Evolutionary conservation across 2,329 filamentous ascomycete genomes (phyloP).

Genomic region (Fusarium sp.): DNA sequence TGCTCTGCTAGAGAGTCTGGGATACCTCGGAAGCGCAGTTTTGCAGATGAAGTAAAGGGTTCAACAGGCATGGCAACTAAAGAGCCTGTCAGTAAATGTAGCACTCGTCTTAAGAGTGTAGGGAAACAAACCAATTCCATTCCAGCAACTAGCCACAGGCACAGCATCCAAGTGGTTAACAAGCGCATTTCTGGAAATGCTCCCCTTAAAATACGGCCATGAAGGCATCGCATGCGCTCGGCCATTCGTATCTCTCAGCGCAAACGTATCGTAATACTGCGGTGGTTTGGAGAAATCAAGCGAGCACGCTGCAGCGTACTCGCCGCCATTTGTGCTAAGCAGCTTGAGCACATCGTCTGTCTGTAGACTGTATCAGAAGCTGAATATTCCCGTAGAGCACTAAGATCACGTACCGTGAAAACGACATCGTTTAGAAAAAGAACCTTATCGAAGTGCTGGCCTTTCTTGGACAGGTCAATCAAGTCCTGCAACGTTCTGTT

Average conservation of each 20-base stretch:
- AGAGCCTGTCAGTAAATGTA: constrained; percentile 6
- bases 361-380: constrained; percentile 51
- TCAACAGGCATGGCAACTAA: constrained; percentile 65
- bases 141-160: constrained; percentile 62
- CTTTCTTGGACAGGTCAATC: constrained; percentile 62
- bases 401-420: constrained; percentile 62
- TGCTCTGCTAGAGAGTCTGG: constrained; percentile 70
- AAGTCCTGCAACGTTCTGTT: constrained; percentile 75
- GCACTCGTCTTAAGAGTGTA: background rate
- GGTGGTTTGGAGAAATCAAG: constrained; percentile 70
- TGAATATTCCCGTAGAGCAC: background rate
- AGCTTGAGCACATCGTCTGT: constrained; percentile 68
- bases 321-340: constrained; percentile 68
- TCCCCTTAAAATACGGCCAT: constrained; percentile 71
- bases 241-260: constrained; percentile 67
- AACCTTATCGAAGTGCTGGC: constrained; percentile 68
- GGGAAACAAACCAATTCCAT: constrained; percentile 55
- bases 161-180: constrained; percentile 62
- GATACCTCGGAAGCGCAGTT: constrained; percentile 73
- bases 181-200: constrained; percentile 66
- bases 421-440: constrained; percentile 75
- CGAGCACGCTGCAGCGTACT: constrained; percentile 73
- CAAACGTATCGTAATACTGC: constrained; percentile 73
- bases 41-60: constrained; percentile 64
- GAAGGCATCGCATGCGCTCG: constrained; percentile 64